Evolutionary conservation across 768 basidiomycete genomes (phyloP).

Genomic region (Atractiella rhizophila): DNA sequence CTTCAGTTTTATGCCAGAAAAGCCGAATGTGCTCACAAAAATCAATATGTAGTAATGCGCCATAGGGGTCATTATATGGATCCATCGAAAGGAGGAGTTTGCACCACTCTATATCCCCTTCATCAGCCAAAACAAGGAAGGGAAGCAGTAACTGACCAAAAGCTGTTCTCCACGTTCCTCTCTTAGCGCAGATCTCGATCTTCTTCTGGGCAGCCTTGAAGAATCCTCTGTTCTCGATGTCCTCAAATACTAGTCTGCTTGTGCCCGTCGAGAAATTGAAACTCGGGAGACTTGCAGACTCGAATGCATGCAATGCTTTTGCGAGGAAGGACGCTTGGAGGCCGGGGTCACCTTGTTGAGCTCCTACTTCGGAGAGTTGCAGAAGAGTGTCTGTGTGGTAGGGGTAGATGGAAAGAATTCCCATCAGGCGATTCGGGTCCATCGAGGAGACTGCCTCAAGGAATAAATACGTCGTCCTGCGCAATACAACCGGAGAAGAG

Average conservation of each 20-base stretch:
- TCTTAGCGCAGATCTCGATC: constrained; percentile 60
- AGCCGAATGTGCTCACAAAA: neutral
- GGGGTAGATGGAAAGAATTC: constrained; percentile 46
- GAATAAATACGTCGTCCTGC: constrained; percentile 15
- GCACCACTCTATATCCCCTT: neutral
- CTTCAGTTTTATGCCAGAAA: neutral
- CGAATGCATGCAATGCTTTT: constrained; percentile 78
- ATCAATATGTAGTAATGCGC: constrained; percentile 36
- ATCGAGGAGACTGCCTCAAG: constrained; percentile 14
- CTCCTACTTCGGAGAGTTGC: constrained; percentile 57
- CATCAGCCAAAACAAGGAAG: neutral
- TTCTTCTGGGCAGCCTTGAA: constrained; percentile 68
- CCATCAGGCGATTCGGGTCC: constrained; percentile 29
- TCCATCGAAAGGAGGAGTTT: constrained; percentile 27
- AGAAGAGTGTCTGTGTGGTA: constrained; percentile 85
- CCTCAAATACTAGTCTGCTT: constrained; percentile 67
- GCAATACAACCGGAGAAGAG: no score
- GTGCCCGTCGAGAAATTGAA: constrained; percentile 62
- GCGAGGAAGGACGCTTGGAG: constrained; percentile 63
- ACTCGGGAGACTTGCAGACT: constrained; percentile 59
- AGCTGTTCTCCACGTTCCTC: constrained; percentile 66
- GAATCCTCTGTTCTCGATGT: constrained; percentile 75
- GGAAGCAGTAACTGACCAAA: constrained; percentile 43
- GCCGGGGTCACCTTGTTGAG: constrained; percentile 55
- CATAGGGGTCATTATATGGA: constrained; percentile 70